Evolutionary conservation across 768 basidiomycete species (phyloP).

Genomic region (Hemileccinum rubropunctum): DNA sequence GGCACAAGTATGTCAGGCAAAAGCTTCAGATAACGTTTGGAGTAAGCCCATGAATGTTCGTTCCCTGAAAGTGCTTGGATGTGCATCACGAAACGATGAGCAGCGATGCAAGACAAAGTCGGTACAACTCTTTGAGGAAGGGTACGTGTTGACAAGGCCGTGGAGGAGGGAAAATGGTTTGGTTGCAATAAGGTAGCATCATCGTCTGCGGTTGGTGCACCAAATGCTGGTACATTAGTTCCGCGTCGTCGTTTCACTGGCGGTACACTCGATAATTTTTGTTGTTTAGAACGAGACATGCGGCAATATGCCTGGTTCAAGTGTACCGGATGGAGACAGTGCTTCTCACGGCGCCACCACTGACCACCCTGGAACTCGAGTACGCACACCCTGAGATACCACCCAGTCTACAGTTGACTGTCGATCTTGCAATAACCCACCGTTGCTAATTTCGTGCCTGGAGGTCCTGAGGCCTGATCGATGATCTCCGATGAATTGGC

Average conservation of each 20-base stretch:
- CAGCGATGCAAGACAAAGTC: conserved; percentile 48
- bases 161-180: conserved; percentile 45
- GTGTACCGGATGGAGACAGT: no score
- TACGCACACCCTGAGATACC: no score
- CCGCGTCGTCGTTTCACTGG: conserved; percentile 16
- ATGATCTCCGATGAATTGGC: no score
- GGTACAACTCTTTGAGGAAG: conserved; percentile 37
- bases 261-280: neutral
- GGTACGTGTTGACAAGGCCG: conserved; percentile 46
- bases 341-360: no score
- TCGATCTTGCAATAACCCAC: no score
- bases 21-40: conserved; percentile 38
- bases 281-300: no score
- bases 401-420: no score
- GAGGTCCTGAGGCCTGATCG: no score
- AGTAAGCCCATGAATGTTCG: conserved; percentile 37
- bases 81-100: conserved; percentile 48
- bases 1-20: conserved; percentile 54
- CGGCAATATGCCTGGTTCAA: no score
- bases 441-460: no score
- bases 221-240: conserved; percentile 29
- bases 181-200: conserved; percentile 39
- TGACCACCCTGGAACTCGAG: no score
- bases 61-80: conserved; percentile 40
- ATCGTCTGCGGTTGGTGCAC: conserved; percentile 47